These are phyloP conservation scores for Zymoseptoria pseudotritici DNA, from an alignment of 2,329 filamentous ascomycete genomes.

Conservation along the genomic window DNA sequence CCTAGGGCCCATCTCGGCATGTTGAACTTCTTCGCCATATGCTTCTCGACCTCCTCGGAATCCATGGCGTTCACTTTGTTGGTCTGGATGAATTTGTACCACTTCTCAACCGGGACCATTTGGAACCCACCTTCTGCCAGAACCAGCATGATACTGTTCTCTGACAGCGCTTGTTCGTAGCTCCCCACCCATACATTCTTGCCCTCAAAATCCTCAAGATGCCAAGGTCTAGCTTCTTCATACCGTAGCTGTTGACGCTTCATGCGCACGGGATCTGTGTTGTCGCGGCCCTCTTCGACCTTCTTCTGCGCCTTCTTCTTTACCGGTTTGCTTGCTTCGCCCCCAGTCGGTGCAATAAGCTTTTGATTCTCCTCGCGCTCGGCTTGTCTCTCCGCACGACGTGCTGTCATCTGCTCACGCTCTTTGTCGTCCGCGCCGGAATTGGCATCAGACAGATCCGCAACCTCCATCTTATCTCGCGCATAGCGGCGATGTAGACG, in stretches of 20 bases:
- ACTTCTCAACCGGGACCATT: conserved; percentile 90
- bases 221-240: conserved; percentile 93
- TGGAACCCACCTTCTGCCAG: conserved; percentile 62
- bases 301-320: conserved; percentile 64
- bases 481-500: conserved; percentile 85
- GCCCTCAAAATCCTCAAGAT: conserved; percentile 90
- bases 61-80: conserved; percentile 55
- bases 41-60: conserved; percentile 76
- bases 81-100: conserved; percentile 80
- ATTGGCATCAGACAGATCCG: conserved; percentile 23
- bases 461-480: conserved; percentile 47
- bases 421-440: conserved; percentile 56
- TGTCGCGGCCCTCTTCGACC: conserved; percentile 74
- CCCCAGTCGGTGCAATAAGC: conserved; percentile 80
- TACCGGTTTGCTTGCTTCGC: conserved; percentile 49
- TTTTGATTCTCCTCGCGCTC: conserved; percentile 81
- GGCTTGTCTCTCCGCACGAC: conserved; percentile 70
- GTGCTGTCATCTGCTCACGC: conserved; percentile 49
- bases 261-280: conserved; percentile 67
- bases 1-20: conserved; percentile 75
- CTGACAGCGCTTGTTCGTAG: conserved; percentile 82
- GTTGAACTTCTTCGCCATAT: conserved; percentile 71
- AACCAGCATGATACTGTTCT: conserved; percentile 70
- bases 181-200: conserved; percentile 91
- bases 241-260: conserved; percentile 61